phyloP scores from a whole-genome alignment of 331 rosid species.

The Quercus tomentella region DNA sequence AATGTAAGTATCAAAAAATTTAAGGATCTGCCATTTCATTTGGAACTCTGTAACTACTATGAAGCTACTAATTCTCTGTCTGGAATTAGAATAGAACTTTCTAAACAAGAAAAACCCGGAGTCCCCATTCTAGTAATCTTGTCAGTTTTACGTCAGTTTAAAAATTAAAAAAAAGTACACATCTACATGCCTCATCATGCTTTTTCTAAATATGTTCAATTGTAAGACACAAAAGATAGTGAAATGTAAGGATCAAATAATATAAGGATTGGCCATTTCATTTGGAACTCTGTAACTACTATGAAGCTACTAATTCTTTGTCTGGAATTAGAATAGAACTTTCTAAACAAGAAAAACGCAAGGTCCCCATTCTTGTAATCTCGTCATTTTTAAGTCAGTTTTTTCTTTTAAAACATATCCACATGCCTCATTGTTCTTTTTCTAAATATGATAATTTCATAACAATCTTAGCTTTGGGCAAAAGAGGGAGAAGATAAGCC shows the following conservation, averaged over 20 bases:
- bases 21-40: not conserved
- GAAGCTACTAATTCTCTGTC: not conserved
- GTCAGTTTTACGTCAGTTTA: not conserved
- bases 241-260: not conserved
- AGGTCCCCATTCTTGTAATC: not conserved
- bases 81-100: not conserved
- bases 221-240: not conserved
- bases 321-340: not conserved
- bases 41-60: not conserved
- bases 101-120: not conserved
- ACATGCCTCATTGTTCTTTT: not conserved
- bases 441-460: not conserved
- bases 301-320: not conserved
- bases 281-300: not conserved
- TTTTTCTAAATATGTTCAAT: not conserved
- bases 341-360: not conserved
- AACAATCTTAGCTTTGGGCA: not conserved
- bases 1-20: not conserved
- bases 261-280: not conserved
- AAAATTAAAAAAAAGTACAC: too few species aligned
- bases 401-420: too few species aligned
- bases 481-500: not conserved
- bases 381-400: too few species aligned
- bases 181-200: too few species aligned
- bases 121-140: not conserved